phyloP scores from a whole-genome alignment of 306 rosid genomes.

The Quercus glauca region DNA sequence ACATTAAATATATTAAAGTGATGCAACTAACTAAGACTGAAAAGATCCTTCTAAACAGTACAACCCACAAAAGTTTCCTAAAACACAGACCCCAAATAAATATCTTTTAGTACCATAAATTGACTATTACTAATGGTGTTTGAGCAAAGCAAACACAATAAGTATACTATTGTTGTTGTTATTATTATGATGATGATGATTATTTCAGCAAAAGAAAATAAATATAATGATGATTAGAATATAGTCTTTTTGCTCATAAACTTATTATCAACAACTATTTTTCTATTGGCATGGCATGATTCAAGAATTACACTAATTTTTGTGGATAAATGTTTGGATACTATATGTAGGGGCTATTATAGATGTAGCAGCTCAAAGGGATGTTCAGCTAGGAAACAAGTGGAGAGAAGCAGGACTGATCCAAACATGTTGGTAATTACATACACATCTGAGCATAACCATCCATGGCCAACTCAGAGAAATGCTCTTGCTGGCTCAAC shows the following conservation, averaged over 20 bases:
- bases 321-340: not conserved
- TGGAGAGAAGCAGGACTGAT: slow-evolving; percentile 83
- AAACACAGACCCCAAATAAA: not conserved
- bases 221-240: too few relatives aligned
- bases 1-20: not conserved
- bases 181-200: too few relatives aligned
- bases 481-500: slow-evolving; percentile 91
- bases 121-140: not conserved
- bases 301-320: too few relatives aligned
- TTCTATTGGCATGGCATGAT: too few relatives aligned
- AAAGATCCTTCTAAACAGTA: not conserved
- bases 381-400: slow-evolving; percentile 90
- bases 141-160: not conserved
- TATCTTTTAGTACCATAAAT: not conserved
- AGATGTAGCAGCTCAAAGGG: slow-evolving; percentile 98
- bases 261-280: too few relatives aligned
- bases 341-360: slow-evolving; percentile 66
- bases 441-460: slow-evolving; percentile 94
- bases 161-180: too few relatives aligned
- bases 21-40: not conserved
- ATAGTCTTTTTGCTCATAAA: too few relatives aligned
- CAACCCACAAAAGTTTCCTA: not conserved
- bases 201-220: too few relatives aligned
- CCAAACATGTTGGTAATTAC: slow-evolving; percentile 96
- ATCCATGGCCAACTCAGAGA: slow-evolving; percentile 97